These are phyloP conservation scores for Exophiala spinifera DNA, from an alignment of 2,329 filamentous ascomycete genomes.

Conservation along the genomic window DNA sequence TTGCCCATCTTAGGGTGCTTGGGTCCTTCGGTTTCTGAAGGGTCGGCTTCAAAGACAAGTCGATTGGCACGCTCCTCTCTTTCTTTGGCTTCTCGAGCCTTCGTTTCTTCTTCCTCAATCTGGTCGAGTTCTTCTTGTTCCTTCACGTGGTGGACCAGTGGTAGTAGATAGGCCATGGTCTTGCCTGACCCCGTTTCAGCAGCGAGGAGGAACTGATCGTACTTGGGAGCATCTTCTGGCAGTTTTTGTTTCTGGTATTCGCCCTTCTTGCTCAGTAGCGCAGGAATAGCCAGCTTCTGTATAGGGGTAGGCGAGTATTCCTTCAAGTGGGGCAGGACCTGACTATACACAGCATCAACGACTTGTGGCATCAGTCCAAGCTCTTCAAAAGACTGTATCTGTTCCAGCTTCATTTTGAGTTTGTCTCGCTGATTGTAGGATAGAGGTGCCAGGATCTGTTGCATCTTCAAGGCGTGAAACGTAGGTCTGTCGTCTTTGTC, in stretches of 20 bases:
- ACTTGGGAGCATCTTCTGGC: slow-evolving; percentile 43
- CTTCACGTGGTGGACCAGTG: slow-evolving; percentile 82
- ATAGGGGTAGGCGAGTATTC: slow-evolving; percentile 82
- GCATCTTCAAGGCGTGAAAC: slow-evolving; percentile 91
- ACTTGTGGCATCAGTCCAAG: slow-evolving; percentile 72
- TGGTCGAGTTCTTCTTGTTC: slow-evolving; percentile 64
- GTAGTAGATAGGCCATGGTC: slow-evolving; percentile 87
- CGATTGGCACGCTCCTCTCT: slow-evolving; percentile 48
- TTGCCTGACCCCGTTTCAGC: slow-evolving; percentile 98
- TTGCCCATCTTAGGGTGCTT: slow-evolving; percentile 72
- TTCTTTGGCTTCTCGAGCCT: slow-evolving; percentile 36
- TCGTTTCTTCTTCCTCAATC: slow-evolving; percentile 52
- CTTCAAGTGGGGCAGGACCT: slow-evolving; percentile 71
- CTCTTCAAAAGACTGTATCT: slow-evolving; percentile 75
- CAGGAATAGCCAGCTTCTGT: slow-evolving; percentile 83
- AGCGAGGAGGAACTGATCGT: slow-evolving; percentile 73
- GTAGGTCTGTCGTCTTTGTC: slow-evolving; percentile 49
- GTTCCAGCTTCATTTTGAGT: slow-evolving; percentile 60
- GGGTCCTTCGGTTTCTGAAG: slow-evolving; percentile 58
- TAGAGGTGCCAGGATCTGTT: slow-evolving; percentile 70
- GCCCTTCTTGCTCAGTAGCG: slow-evolving; percentile 56
- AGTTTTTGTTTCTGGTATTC: slow-evolving; percentile 31
- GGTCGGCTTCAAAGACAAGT: slow-evolving; percentile 58
- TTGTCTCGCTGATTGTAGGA: slow-evolving; percentile 67
- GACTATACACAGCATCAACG: slow-evolving; percentile 66